Evolutionary conservation across 129 eudicot species (phyloP).

Genomic region (Saposhnikovia divaricata): DNA sequence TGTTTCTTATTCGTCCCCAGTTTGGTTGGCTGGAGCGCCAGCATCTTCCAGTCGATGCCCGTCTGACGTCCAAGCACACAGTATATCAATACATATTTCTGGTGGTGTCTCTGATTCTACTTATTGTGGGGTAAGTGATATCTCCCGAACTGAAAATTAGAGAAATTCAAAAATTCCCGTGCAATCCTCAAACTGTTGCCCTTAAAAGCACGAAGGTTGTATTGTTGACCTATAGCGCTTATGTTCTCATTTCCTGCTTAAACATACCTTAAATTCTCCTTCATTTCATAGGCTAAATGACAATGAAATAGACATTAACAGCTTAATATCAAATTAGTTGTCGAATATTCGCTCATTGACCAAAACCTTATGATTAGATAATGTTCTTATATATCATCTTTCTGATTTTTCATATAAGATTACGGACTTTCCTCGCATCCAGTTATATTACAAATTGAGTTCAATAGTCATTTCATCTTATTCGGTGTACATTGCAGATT

Average conservation of each 20-base stretch:
- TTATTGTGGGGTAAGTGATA: conserved; percentile 64
- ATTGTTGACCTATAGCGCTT: not conserved
- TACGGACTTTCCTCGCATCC: not conserved
- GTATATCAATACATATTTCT: conserved; percentile 27
- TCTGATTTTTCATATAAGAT: not conserved
- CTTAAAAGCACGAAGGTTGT: not conserved
- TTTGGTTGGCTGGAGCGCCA: conserved; percentile 66
- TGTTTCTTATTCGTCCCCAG: conserved; percentile 66
- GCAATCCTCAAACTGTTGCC: not conserved
- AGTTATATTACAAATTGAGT: not conserved
- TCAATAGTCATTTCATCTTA: not conserved
- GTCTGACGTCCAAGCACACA: conserved; percentile 20
- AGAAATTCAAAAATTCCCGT: not conserved
- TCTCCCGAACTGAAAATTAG: not conserved
- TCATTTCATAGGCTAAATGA: not conserved
- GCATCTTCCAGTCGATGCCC: conserved; percentile 40
- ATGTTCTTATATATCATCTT: not conserved
- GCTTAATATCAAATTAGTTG: not conserved
- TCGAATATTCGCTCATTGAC: not conserved
- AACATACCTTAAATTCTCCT: not conserved
- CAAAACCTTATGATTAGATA: not conserved
- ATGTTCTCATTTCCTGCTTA: not conserved
- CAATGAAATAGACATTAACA: not conserved
- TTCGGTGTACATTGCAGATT: conserved; percentile 37
- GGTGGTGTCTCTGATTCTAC: conserved; percentile 38